Base-by-base conservation (phyloP, 2,329 filamentous ascomycete genomes). In the Ophiostoma populinum region DNA sequence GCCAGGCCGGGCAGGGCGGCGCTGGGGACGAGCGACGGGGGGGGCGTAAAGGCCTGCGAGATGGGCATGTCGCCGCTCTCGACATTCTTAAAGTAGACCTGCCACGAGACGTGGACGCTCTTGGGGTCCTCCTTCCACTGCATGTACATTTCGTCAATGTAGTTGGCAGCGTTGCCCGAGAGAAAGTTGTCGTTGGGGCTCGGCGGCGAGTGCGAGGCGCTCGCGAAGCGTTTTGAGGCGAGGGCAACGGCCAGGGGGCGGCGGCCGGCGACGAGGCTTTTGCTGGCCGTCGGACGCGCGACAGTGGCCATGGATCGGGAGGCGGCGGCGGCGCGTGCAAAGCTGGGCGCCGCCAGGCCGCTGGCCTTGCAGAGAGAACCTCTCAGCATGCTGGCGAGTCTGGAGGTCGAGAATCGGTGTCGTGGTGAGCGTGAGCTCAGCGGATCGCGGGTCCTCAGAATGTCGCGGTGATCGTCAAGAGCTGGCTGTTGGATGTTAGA, bases 141-240 rank as follows among this genome's bases (percentile, higher is more conserved):
- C 64, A 94, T 66, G 61, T 98, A 98, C 90, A 98, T 98, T 66
- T 94, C 90, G 58, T 98, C 90, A 55, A 98, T 83, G 63, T 98
- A 98, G 65, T 92, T 94, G 59, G 90, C 90, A 41, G 87, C 90
- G 65, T 82, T 95, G 47, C 90, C 90, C 44, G 85, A 82, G 42
- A 98, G 71, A 68, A 98, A 98, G 62, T 77, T 92, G 61, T 98
- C 90, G 58, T 80, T 93, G 45, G 86, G 73, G 55, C 93, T 83
- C 43, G 72, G 70, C 15, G 69, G 54, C 38, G 59, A 61, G 37
- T 65, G 58, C 39, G 61, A 61, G 37, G 68, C 61, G 43, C 68
- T 68, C 42, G 67, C 63, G 58, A 67, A 65, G 48, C 61, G 56
- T 47, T 60, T 65, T 49, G 66, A 36, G 34, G 35, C 31, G 15